Evolutionary conservation across 371 early-diverging fungal genomes (phyloP).

Genomic region (Rhizopus microsporus): DNA sequence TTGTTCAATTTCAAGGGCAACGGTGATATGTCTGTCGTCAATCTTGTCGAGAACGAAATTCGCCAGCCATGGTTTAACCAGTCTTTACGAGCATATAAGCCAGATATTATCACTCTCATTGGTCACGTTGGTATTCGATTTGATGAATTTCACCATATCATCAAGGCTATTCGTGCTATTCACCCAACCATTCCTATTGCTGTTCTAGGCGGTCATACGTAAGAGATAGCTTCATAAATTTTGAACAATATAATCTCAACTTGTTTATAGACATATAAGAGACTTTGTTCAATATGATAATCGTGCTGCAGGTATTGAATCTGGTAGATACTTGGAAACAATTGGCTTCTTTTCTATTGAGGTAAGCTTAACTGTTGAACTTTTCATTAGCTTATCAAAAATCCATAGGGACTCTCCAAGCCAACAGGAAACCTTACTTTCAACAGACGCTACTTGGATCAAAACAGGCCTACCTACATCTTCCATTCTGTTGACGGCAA

Average conservation of each 20-base stretch:
- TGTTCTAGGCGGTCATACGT: constrained; percentile 60
- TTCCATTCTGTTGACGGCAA: constrained; percentile 41
- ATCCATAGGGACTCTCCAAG: constrained; percentile 19
- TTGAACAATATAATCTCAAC: neutral
- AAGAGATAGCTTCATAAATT: neutral
- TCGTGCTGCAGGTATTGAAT: constrained; percentile 56
- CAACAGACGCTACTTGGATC: constrained; percentile 61
- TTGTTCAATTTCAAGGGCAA: constrained; percentile 53
- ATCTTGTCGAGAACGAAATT: constrained; percentile 50
- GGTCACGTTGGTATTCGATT: constrained; percentile 58
- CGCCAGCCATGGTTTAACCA: constrained; percentile 58
- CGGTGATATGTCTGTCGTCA: constrained; percentile 42
- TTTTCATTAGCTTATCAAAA: neutral
- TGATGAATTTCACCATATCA: constrained; percentile 46
- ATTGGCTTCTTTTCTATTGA: constrained; percentile 59
- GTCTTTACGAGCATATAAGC: constrained; percentile 45
- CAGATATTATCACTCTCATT: constrained; percentile 57
- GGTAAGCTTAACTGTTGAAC: constrained; percentile 15
- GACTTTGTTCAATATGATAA: constrained; percentile 55
- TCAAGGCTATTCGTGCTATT: constrained; percentile 53
- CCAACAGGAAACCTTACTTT: constrained; percentile 44
- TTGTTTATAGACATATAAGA: constrained; percentile 44
- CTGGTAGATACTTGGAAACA: constrained; percentile 64
- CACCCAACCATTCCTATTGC: constrained; percentile 57
- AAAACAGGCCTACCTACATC: constrained; percentile 59